Percentiles rank a stretch among this genome's conserved stretches.
These are phyloP conservation scores for Clitoria ternatea DNA, from an alignment of 306 rosid species.

Conservation along the genomic window DNA sequence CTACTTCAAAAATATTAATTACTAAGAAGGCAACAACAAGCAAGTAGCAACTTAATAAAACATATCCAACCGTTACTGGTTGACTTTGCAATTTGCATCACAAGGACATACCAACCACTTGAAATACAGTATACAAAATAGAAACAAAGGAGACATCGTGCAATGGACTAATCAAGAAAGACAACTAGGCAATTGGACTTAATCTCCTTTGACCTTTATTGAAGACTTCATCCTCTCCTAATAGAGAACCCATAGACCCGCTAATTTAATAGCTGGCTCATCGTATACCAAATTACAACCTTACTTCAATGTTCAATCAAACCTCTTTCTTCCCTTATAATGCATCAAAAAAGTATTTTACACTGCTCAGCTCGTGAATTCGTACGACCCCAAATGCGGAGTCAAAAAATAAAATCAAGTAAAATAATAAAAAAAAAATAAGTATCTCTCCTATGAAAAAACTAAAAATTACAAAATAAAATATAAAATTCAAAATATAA, in stretches of 20 bases:
- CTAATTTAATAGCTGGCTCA: constrained; percentile 27
- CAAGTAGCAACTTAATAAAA: neutral
- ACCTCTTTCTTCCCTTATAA: constrained; percentile 23
- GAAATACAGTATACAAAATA: constrained; percentile 3
- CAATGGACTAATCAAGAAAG: constrained; percentile 30
- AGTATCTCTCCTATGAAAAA: neutral
- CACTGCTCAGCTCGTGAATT: neutral
- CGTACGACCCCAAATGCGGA: constrained; percentile 16
- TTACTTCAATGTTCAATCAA: neutral
- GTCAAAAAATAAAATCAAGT: neutral
- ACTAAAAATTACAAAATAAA: neutral
- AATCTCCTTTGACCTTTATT: constrained; percentile 43
- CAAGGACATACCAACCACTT: constrained; percentile 41
- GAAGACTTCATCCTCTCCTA: constrained; percentile 25
- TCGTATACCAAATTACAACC: constrained; percentile 6
- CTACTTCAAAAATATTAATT: constrained; percentile 15
- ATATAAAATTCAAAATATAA: neutral
- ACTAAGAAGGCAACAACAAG: neutral
- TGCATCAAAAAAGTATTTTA: constrained; percentile 17
- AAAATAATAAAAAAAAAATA: neutral
- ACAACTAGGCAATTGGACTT: constrained; percentile 26
- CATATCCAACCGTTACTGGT: constrained; percentile 9
- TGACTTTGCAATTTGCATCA: constrained; percentile 37
- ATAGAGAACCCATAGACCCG: constrained; percentile 16
- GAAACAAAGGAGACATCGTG: constrained; percentile 17